These are phyloP conservation scores for Fusarium foetens DNA, from an alignment of 2,329 filamentous ascomycete genomes.

Conservation along the genomic window DNA sequence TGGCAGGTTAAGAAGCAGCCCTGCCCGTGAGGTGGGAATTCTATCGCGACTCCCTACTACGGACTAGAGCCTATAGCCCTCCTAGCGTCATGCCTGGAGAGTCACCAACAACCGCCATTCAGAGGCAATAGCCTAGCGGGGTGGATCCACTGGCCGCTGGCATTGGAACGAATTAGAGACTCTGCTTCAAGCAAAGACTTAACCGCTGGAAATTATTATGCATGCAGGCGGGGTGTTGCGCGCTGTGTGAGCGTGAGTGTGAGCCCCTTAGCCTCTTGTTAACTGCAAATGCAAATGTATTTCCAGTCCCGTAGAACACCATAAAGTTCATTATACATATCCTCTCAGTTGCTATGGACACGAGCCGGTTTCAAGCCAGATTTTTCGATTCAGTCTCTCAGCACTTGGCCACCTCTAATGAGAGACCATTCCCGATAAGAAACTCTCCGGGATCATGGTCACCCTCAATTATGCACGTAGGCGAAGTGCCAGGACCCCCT, in stretches of 20 bases:
- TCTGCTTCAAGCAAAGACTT: not conserved
- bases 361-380: not conserved
- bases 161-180: slow-evolving; percentile 29
- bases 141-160: slow-evolving; percentile 15
- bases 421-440: not conserved
- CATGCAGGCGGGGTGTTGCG: slow-evolving; percentile 13
- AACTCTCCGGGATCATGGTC: not conserved
- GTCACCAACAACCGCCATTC: slow-evolving; percentile 36
- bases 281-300: slow-evolving; percentile 2
- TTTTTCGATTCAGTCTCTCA: not conserved
- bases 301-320: not conserved
- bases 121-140: slow-evolving; percentile 22
- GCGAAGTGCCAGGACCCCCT: not conserved
- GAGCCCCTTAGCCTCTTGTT: slow-evolving; percentile 21
- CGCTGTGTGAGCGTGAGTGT: not conserved
- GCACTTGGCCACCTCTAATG: not conserved
- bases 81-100: slow-evolving; percentile 43
- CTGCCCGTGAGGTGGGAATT: slow-evolving; percentile 41
- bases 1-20: slow-evolving; percentile 40
- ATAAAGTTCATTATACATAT: not conserved
- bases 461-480: slow-evolving; percentile 1
- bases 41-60: slow-evolving; percentile 43
- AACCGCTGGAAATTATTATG: slow-evolving; percentile 18
- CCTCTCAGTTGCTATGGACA: not conserved
- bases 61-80: slow-evolving; percentile 31